Evolutionary conservation across 2,329 filamentous ascomycete genomes (phyloP).

Genomic region (Xylaria sp.): DNA sequence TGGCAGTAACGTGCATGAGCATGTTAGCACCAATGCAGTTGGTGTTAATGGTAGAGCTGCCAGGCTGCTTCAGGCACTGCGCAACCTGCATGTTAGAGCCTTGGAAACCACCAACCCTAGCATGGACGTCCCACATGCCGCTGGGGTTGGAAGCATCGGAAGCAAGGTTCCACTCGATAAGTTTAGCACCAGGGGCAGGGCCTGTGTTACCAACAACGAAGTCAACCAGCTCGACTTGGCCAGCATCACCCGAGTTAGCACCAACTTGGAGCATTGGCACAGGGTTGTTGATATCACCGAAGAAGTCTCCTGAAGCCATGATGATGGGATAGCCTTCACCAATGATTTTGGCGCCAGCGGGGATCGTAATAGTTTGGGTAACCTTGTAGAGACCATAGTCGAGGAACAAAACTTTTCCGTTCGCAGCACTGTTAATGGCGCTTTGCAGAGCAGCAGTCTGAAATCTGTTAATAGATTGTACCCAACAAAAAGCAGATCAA

Average conservation of each 20-base stretch:
- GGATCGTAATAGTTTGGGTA: slow-evolving; percentile 60
- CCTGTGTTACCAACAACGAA: slow-evolving; percentile 77
- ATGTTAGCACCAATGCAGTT: slow-evolving; percentile 55
- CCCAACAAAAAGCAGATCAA: slow-evolving; percentile 59
- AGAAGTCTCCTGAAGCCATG: slow-evolving; percentile 66
- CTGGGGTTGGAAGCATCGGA: slow-evolving; percentile 55
- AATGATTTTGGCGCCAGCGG: slow-evolving; percentile 53
- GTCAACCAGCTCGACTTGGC: slow-evolving; percentile 76
- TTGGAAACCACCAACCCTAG: slow-evolving; percentile 76
- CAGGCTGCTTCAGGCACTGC: slow-evolving; percentile 69
- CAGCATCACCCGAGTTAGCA: slow-evolving; percentile 65
- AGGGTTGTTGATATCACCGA: slow-evolving; percentile 67
- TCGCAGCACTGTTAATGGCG: slow-evolving; percentile 63
- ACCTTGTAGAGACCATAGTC: slow-evolving; percentile 67
- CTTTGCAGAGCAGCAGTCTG: slow-evolving; percentile 66
- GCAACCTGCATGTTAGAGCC: slow-evolving; percentile 75
- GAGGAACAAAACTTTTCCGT: slow-evolving; percentile 65
- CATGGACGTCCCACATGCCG: slow-evolving; percentile 80
- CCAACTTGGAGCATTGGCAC: slow-evolving; percentile 76
- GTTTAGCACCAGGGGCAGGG: slow-evolving; percentile 72
- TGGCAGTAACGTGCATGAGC: slow-evolving; percentile 53
- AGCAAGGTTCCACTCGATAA: slow-evolving; percentile 79
- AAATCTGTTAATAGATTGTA: slow-evolving; percentile 46
- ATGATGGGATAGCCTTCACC: slow-evolving; percentile 55
- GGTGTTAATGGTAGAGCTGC: slow-evolving; percentile 46